Conservation (phyloP, 2,329 filamentous ascomycete genomes). For the Aureobasidium sp. region DNA sequence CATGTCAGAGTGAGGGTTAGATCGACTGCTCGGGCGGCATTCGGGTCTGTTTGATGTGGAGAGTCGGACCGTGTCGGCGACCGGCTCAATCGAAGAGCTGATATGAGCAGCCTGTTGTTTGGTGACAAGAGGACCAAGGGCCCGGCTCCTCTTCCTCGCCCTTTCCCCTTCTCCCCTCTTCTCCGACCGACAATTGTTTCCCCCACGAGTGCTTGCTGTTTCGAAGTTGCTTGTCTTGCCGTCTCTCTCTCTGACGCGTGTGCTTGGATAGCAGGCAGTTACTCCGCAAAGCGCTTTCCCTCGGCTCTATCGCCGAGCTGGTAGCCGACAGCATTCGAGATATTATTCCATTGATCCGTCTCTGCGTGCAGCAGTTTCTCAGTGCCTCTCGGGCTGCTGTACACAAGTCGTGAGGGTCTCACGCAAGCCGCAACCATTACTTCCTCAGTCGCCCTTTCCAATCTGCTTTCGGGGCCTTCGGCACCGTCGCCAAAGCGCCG, state of each 20-base stretch:
- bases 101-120: conserved; percentile 1
- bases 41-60: conserved; percentile 5
- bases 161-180: not conserved
- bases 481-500: conserved; percentile 10
- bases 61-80: not conserved
- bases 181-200: not conserved
- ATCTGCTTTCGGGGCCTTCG: conserved; percentile 12
- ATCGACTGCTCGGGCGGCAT: not conserved
- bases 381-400: not conserved
- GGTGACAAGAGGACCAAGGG: conserved; percentile 1
- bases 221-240: not conserved
- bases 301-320: conserved; percentile 9
- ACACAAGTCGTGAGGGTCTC: conserved; percentile 10
- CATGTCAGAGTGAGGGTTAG: not conserved
- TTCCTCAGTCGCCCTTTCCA: conserved; percentile 10
- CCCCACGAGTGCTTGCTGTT: not conserved
- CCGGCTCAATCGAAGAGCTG: not conserved
- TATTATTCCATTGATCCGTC: conserved; percentile 10
- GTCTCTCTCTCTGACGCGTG: not conserved
- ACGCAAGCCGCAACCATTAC: conserved; percentile 13
- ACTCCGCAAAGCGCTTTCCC: conserved; percentile 10
- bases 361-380: not conserved
- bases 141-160: not conserved
- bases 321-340: not conserved
- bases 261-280: conserved; percentile 2